These are phyloP conservation scores for Globisporangium barbulae DNA, from an alignment of 352 stramenopile species.

Conservation along the genomic window DNA sequence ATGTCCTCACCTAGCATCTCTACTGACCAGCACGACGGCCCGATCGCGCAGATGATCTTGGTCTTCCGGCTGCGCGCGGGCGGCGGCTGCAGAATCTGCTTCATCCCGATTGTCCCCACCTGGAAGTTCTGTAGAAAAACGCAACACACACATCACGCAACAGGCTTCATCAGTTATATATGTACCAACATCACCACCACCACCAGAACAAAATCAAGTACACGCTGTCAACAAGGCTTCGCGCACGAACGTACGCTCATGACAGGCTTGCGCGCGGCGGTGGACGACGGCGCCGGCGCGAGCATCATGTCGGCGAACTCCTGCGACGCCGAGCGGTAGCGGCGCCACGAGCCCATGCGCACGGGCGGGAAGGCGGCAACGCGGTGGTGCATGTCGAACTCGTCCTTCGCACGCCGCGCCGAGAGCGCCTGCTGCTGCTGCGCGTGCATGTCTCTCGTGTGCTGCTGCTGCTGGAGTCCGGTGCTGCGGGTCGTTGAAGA, in stretches of 20 bases:
- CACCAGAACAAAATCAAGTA: background rate
- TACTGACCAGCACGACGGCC: conserved; percentile 95
- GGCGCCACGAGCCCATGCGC: conserved; percentile 63
- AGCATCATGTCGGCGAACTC: conserved; percentile 58
- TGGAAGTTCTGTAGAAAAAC: conserved; percentile 50
- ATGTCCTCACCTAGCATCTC: conserved; percentile 87
- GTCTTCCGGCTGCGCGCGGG: conserved; percentile 81
- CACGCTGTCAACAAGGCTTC: no score
- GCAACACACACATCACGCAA: background rate
- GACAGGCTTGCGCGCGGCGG: conserved; percentile 28
- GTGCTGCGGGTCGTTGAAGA: conserved; percentile 1
- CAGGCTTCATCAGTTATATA: background rate
- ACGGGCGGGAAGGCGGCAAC: conserved; percentile 51
- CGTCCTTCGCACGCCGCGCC: conserved; percentile 13
- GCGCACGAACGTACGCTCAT: conserved; percentile 22
- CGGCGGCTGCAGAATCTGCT: conserved; percentile 69
- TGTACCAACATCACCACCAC: background rate
- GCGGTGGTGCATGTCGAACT: conserved; percentile 31
- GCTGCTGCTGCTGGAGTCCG: background rate
- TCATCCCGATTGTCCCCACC: conserved; percentile 53
- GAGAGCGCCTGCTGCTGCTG: background rate
- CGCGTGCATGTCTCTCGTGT: background rate
- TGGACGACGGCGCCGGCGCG: conserved; percentile 28
- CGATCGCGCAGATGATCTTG: conserved; percentile 99
- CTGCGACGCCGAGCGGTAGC: conserved; percentile 57